phyloP scores from a whole-genome alignment of 2,329 filamentous ascomycete species.

The Fusarium chlamydosporum region DNA sequence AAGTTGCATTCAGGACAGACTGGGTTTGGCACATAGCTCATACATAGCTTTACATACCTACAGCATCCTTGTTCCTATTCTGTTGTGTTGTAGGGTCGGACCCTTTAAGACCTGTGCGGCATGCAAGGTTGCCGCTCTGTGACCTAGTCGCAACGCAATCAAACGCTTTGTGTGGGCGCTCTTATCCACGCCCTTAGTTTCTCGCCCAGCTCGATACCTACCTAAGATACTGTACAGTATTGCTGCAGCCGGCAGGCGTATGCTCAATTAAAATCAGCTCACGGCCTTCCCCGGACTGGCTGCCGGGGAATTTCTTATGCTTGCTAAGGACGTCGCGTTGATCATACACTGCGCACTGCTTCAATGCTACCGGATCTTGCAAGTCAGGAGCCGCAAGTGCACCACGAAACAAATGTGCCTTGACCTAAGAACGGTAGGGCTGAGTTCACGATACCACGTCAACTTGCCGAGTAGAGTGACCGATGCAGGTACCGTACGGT shows the following conservation, averaged over 20 bases:
- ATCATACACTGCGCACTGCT: conserved; percentile 33
- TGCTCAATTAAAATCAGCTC: conserved; percentile 23
- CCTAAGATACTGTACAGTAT: background rate
- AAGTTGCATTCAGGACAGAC: background rate
- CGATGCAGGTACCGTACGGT: conserved; percentile 17
- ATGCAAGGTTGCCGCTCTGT: conserved; percentile 42
- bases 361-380: conserved; percentile 40
- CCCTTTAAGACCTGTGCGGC: conserved; percentile 45
- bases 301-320: conserved; percentile 31
- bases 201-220: conserved; percentile 27
- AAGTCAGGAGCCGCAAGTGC: conserved; percentile 38
- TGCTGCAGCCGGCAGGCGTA: conserved; percentile 26
- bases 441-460: conserved; percentile 43
- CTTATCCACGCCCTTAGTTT: conserved; percentile 36
- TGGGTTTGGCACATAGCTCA: conserved; percentile 15
- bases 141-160: conserved; percentile 37
- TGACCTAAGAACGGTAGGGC: conserved; percentile 39
- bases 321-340: conserved; percentile 33
- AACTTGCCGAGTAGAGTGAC: conserved; percentile 28
- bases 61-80: conserved; percentile 29
- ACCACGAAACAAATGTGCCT: conserved; percentile 36
- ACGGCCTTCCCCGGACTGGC: conserved; percentile 12
- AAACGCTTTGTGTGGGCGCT: conserved; percentile 31
- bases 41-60: conserved; percentile 30
- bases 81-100: conserved; percentile 31